Evolutionary conservation across 441 rosid genomes (phyloP), one percentile per base, ranked within the genome.

Genomic region (Hura crepitans): DNA sequence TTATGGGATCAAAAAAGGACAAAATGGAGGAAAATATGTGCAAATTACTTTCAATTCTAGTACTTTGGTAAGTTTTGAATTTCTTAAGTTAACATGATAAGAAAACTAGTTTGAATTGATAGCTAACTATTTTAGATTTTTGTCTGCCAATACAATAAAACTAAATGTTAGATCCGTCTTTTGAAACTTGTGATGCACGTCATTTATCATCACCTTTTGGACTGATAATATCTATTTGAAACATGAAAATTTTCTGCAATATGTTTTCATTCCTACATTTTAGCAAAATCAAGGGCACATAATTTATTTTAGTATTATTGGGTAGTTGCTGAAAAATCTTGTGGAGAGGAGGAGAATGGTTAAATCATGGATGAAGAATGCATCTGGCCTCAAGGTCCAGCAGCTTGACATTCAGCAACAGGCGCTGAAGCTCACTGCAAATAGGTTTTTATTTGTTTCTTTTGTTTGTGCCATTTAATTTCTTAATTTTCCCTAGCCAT

Each of bases 371-470:
- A 92, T 92, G 98, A 83, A 85, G 77, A 86, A 73, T 64, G 92
- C 89, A 72, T 79, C 93, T 69, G 98, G 95, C 70, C 89, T 89
- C 74, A 87, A 87, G 76, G 75, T 86, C 75, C 89, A 85, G 84
- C 95, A 92, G 81, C 85, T 89, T 77, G 96, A 95, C 75, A 92
- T 95, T 81, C 95, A 85, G 82, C 99, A 95, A 86, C 97, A 90
- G 75, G 98, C 99, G 65, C 76, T 95, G 43, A 95, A 95, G 81
- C 97, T 95, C 77, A 92, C 98, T 57, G 97, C 98, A 75, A 95
- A 90, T 76, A 95, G 98, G 99, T 88, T 71, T 74, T 78, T 71
- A 50, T 70, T 69, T 66, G 65, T 74, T 66, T 23, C 71, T 71
- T 46, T 51, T 31, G 25, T 61, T 14, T 53, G 50, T 65, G 25